Base-by-base conservation (phyloP, 805 yeast species). In the Pichia occidentalis region DNA sequence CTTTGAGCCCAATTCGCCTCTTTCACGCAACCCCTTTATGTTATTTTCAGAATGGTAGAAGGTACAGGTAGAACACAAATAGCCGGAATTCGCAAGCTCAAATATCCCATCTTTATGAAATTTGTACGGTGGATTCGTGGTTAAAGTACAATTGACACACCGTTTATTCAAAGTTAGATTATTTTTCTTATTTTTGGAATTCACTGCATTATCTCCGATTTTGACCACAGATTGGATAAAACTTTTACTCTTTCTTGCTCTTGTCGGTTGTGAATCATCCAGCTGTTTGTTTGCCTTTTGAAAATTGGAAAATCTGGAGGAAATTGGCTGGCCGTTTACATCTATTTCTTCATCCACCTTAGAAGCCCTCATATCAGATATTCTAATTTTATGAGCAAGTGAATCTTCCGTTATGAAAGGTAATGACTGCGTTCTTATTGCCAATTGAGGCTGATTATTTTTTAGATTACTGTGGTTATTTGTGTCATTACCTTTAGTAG, bases 391-490 rank as follows among this genome's bases (percentile, higher is more conserved):
- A 36, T 59, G 60, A 12, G 61, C 61, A 4, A 57, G 43, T 7
- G 60, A 50, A 41, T 60, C 52, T 33, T 53, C 54, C 18, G 52
- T 47, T 19, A 57, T 38, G 21, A 57, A 59, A 4, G 65, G 64
- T 24, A 60, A 44, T 13, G 65, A 60, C 32, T 60, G 65, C 3
- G 65, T 60, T 39, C 65, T 43, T 12, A 61, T 49, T 9, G 65
- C 65, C 7, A 57, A 34, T 36, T 50, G 53, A 2, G 63, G 62
- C 7, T 34, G 5, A 32, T 35, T 48, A 23, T 26, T 30, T 20
- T 24, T 17, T 4, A 4, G 7, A 33, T 39, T 43, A 30, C 25
- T 29, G 4, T 32, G 20, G 7, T 12, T 14, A 11, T 24, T 23
- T 10, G 18, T 32, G n/a, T 24, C 13, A 13, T 17, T 26, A 8